These are phyloP conservation scores for Colletotrichum siamense DNA, from an alignment of 2,329 filamentous ascomycete genomes.

Conservation along the genomic window DNA sequence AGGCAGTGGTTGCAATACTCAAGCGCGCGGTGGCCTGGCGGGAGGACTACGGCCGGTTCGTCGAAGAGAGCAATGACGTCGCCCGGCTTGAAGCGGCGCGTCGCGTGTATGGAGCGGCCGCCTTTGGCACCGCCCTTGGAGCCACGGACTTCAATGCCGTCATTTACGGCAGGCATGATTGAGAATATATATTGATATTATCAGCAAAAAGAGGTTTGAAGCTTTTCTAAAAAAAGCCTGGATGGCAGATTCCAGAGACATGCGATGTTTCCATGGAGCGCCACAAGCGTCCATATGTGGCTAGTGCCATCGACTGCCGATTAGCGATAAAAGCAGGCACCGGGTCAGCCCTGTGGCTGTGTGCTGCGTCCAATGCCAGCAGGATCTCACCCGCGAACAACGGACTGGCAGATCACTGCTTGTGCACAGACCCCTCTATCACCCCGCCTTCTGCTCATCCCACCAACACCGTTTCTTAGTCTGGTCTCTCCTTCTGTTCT, in stretches of 20 bases:
- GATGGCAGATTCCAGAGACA: background rate
- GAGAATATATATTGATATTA: background rate
- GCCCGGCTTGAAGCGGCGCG: constrained; percentile 48
- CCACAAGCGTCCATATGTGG: background rate
- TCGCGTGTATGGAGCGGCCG: constrained; percentile 49
- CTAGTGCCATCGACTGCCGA: background rate
- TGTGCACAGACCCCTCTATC: background rate
- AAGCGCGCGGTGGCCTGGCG: constrained; percentile 45
- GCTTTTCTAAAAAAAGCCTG: background rate
- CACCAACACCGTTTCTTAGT: background rate
- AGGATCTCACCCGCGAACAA: background rate
- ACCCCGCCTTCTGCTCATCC: constrained; percentile 9
- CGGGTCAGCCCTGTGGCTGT: background rate
- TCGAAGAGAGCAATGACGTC: constrained; percentile 49
- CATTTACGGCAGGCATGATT: background rate
- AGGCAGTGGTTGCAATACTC: constrained; percentile 58
- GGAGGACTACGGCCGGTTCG: constrained; percentile 50
- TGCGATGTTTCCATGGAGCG: background rate
- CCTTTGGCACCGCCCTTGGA: constrained; percentile 36
- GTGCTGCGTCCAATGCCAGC: background rate
- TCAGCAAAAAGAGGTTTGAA: background rate
- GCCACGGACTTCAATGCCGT: constrained; percentile 9
- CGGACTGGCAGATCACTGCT: background rate
- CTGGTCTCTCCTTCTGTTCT: background rate
- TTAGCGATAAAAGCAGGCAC: background rate